These are phyloP conservation scores for Mimosa bimucronata DNA, from an alignment of 306 rosid species.

Conservation along the genomic window DNA sequence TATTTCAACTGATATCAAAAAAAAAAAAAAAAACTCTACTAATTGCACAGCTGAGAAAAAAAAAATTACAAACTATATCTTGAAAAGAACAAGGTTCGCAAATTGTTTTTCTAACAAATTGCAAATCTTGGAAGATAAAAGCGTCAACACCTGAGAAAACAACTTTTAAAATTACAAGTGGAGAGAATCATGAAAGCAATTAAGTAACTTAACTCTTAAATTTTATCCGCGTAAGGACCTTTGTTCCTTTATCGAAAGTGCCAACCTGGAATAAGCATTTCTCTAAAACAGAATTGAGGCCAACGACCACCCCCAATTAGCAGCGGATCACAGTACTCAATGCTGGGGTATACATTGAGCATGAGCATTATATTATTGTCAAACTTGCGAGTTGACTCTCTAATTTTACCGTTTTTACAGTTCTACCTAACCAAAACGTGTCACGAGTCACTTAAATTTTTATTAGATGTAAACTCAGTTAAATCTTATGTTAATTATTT, in stretches of 20 bases:
- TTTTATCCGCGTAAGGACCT: neutral
- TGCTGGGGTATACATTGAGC: neutral
- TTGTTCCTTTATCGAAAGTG: neutral
- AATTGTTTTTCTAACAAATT: neutral
- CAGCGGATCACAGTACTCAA: neutral
- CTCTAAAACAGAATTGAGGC: constrained; percentile 19
- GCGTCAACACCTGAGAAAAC: too few species aligned
- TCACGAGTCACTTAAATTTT: too few species aligned
- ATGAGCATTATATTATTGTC: too few species aligned
- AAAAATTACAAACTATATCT: neutral
- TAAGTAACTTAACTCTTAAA: too few species aligned
- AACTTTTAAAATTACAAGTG: too few species aligned
- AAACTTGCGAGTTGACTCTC: too few species aligned
- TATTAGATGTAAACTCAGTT: too few species aligned
- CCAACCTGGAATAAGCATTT: neutral
- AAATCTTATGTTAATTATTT: too few species aligned
- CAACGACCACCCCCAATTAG: neutral
- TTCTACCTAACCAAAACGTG: too few species aligned
- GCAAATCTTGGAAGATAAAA: neutral
- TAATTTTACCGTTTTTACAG: too few species aligned
- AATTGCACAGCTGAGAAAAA: neutral
- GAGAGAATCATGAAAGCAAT: too few species aligned
- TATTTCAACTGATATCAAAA: neutral
- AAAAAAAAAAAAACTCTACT: too few species aligned
- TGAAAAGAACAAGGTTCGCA: neutral